phyloP scores from a whole-genome alignment of 2,329 filamentous ascomycete genomes.

The Kalmusia sp. region DNA sequence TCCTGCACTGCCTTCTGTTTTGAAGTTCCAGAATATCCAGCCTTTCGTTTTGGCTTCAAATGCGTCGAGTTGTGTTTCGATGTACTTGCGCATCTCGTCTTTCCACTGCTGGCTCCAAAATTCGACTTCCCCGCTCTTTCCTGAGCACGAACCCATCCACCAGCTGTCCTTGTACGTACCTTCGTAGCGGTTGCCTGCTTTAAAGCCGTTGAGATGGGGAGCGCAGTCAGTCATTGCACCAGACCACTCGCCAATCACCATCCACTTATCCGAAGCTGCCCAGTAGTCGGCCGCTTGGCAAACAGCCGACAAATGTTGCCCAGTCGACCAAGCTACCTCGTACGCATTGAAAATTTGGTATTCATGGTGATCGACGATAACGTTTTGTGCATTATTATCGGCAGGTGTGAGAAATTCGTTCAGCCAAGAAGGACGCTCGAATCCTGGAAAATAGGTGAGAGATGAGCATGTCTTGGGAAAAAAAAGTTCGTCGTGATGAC shows the following conservation, averaged over 20 bases:
- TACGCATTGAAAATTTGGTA: slow-evolving; percentile 68
- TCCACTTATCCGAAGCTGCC: slow-evolving; percentile 65
- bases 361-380: slow-evolving; percentile 72
- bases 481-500: neutral
- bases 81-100: slow-evolving; percentile 57
- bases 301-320: slow-evolving; percentile 62
- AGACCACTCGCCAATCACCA: slow-evolving; percentile 72
- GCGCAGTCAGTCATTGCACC: slow-evolving; percentile 69
- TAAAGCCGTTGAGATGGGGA: slow-evolving; percentile 51
- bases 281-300: slow-evolving; percentile 62
- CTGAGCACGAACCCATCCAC: slow-evolving; percentile 61
- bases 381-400: slow-evolving; percentile 57
- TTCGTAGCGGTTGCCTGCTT: slow-evolving; percentile 65
- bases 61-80: slow-evolving; percentile 62
- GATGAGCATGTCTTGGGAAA: neutral
- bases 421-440: slow-evolving; percentile 60
- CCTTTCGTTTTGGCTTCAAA: slow-evolving; percentile 59
- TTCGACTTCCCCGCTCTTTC: slow-evolving; percentile 57
- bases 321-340: slow-evolving; percentile 56
- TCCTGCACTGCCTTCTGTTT: slow-evolving; percentile 57
- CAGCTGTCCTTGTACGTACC: slow-evolving; percentile 58
- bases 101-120: slow-evolving; percentile 56
- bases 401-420: slow-evolving; percentile 64
- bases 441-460: slow-evolving; percentile 34
- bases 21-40: slow-evolving; percentile 67